A percentile compares a stretch with the other conserved stretches of the same genome.
phyloP scores from a whole-genome alignment of 805 yeast species.

The Sporopachydermia quercuum region DNA sequence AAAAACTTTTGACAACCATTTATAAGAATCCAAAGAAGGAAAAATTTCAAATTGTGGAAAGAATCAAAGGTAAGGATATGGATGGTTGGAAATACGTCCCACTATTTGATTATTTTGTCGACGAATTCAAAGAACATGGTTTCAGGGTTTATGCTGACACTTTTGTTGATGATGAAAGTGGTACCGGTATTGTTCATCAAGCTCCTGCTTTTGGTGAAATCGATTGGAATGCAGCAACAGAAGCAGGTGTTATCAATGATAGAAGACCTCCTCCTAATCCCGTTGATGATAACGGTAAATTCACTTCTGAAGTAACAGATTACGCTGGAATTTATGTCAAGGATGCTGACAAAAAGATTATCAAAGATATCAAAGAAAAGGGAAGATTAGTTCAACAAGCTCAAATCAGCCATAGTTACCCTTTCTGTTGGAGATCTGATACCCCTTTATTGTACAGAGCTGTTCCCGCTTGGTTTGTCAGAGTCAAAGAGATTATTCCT shows the following conservation, averaged over 20 bases:
- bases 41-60: conserved; percentile 70
- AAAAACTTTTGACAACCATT: conserved; percentile 63
- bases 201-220: conserved; percentile 99
- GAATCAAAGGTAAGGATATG: conserved; percentile 64
- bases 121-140: conserved; percentile 54
- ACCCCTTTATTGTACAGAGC: conserved; percentile 93
- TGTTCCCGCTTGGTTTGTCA: conserved; percentile 97
- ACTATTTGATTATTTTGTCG: conserved; percentile 65
- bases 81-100: conserved; percentile 75
- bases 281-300: conserved; percentile 82
- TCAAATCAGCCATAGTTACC: conserved; percentile 91
- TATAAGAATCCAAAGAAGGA: conserved; percentile 93
- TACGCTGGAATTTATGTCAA: conserved; percentile 80
- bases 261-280: conserved; percentile 77
- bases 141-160: conserved; percentile 72
- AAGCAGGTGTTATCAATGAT: conserved; percentile 59
- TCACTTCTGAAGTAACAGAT: conserved; percentile 60
- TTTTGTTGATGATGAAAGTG: conserved; percentile 85
- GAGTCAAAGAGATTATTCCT: conserved; percentile 77
- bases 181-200: conserved; percentile 98
- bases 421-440: conserved; percentile 99
- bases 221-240: conserved; percentile 76
- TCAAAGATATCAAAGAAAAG: conserved; percentile 62
- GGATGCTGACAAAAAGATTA: conserved; percentile 87
- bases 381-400: conserved; percentile 65